Base-by-base conservation (phyloP, 768 basidiomycete species). In the Termitomyces titanicus region DNA sequence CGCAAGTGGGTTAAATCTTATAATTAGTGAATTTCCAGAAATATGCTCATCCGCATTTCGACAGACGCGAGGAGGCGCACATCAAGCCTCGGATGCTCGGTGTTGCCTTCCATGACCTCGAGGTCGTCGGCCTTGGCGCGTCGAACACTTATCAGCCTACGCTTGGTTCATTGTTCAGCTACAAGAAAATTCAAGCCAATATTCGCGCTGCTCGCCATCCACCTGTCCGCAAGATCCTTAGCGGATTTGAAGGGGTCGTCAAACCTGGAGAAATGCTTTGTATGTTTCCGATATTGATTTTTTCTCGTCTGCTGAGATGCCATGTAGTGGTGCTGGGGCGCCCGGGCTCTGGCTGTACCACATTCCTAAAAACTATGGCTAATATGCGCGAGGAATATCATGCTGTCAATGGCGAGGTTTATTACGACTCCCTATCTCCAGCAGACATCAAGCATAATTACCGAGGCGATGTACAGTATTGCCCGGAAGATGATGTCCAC, bases 311-410 rank as follows among this genome's bases (percentile, higher is more conserved):
- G 43, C 33, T 44, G 18, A 20, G 18, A 29, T 42, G 24, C 18
- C 45, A 5, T 63, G 7, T 17, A 89, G 88, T 94, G 24, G 92
- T 94, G 11, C 79, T 94, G 22, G 93, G 93, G 33, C 79, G 90
- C 25, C 93, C 93, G 1, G 89, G 89, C n/a, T 84, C 90, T 0
- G 93, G 94, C 3, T 94, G 93, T 67, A 84, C 81, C 27, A 92
- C 94, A 0, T 78, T 97, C 47, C 80, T 97, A 43, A 93, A 92
- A 70, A 79, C 80, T 0, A 79, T 96, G 47, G 79, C 93, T 12
- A 94, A 94, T 68, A 80, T 85, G 59, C 81, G 84, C 1, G 74
- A 76, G 5, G 86, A 86, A 56, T 94, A 79, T 62, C 77, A 90
- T 52, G 65, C 72, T 2, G 79, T 94, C 25, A 70, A 83, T n/a